Base-by-base conservation (phyloP, 2,329 filamentous ascomycete species). In the Corniculantispora saksenae region DNA sequence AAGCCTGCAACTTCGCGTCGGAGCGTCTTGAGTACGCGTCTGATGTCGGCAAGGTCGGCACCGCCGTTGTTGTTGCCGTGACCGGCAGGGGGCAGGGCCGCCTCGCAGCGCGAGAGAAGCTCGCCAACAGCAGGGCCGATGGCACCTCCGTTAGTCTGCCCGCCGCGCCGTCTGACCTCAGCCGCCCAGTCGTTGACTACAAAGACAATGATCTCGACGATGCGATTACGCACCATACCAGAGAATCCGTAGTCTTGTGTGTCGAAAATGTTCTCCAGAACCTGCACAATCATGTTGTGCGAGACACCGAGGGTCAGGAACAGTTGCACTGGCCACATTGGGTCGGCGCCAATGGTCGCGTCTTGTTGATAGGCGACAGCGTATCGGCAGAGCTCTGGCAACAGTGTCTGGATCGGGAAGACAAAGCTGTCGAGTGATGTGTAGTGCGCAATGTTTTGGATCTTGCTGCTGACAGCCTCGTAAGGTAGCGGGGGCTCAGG, bases 371-470 rank as follows among this genome's bases (percentile, higher is more conserved):
- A 80, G 65, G 85, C 83, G 43, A 87, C 76, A 1, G 87, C 83
- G 70, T 90, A 91, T 25, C 81, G 81, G 75, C 89, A 89, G 9
- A 91, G 76, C 67, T 89, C 82, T 0, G 86, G 86, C 13, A 91
- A 80, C 1, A 91, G 80, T 1, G 82, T 81, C 63, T 83, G 79
- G 9, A 90, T 84, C 0, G 87, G 87, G 77, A 91, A 91, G 64
- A 90, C 86, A 68, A 87, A 85, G 72, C 88, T 88, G 73, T 89
- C 88, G 25, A 87, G 82, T 12, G 85, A 85, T 19, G 88, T 87
- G 51, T 87, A 85, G 71, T 89, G 85, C 38, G 87, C 87, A 71
- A 91, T 88, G 64, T 85, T 84, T 66, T 88, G 84, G 51, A 91
- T 83, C 72, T 85, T 84, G 68, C 83, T 82, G 5, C 89, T 84